A percentile compares a stretch with the other conserved stretches of the same genome.
Conservation (phyloP, 129 eudicot species). For the Glebionis coronaria region DNA sequence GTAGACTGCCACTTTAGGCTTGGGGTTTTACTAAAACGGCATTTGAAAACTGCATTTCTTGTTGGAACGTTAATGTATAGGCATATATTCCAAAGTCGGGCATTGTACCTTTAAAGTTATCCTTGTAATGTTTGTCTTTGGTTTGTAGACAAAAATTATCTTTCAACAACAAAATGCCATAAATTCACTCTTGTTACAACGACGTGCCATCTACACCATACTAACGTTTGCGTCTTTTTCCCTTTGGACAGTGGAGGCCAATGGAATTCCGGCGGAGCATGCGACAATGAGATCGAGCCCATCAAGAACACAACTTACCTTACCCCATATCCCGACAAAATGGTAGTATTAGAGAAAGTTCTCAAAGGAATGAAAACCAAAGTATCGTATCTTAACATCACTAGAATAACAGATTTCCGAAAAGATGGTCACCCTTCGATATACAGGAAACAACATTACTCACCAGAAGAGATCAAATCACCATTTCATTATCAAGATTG, state of each 20-base stretch:
- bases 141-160: not conserved
- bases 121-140: not conserved
- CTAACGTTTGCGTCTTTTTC: constrained; percentile 1
- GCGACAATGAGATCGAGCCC: constrained; percentile 80
- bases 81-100: constrained; percentile 1
- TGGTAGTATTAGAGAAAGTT: constrained; percentile 68
- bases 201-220: constrained; percentile 16
- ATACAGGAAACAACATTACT: constrained; percentile 50
- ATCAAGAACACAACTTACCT: constrained; percentile 68
- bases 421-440: constrained; percentile 95
- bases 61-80: not conserved
- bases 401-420: constrained; percentile 76
- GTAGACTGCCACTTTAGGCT: too few species aligned
- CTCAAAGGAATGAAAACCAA: constrained; percentile 60
- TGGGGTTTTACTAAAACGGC: not conserved
- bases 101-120: not conserved
- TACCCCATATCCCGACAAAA: constrained; percentile 63
- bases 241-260: constrained; percentile 75
- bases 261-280: constrained; percentile 94
- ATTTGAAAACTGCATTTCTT: not conserved
- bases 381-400: constrained; percentile 64
- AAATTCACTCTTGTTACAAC: constrained; percentile 3
- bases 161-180: constrained; percentile 10
- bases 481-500: constrained; percentile 69
- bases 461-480: constrained; percentile 43